Evolutionary conservation across 1,284 basidiomycete genomes (phyloP), one percentile per base, ranked within the genome.

Genomic region (Porodaedalea pini): DNA sequence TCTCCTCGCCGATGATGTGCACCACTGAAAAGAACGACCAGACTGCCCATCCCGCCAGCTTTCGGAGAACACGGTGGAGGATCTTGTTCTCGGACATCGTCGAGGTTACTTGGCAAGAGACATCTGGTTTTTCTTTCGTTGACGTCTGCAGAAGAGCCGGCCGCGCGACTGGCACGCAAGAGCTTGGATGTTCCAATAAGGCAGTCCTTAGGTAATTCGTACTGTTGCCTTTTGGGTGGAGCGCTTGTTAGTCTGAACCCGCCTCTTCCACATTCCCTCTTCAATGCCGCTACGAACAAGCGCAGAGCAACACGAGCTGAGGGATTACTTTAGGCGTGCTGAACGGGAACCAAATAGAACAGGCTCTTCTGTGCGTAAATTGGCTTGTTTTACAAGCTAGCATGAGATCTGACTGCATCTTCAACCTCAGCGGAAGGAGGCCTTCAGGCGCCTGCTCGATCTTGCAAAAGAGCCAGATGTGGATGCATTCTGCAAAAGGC

Each of bases 11-110:
- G 64, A 94, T 81, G 51, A 95, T 84, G 65, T 83, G 85, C 51
- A 94, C 82, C 68, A 93, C 85, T 1, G 83, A 84, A 78, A 94
- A 96, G 79, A 96, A 96, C 8, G 90, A 86, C 68, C 82, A 78
- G 29, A 92, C 80, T 3, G 91, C 88, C 73, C 83, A 83, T 44
- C 79, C 73, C 15, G 93, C 88, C 53, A 94, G 72, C 29, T 74
- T 73, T 56, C 90, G 84, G 59, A 96, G 72, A 49, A 85, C 69
- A 51, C 75, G 74, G 71, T 91, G 89, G 2, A 82, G 71, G 49
- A 78, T 55, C 59, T 75, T 75, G 44, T 71, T 60, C 50, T 77
- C 68, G 10, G 73, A 64, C 68, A 74, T 74, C 32, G 61, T 43
- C 19, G 47, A 39, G 25, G 25, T 54, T 41, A 17, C 21, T 40